Evolutionary conservation across 441 rosid genomes (phyloP).

Genomic region (Jatropha podagrica): DNA sequence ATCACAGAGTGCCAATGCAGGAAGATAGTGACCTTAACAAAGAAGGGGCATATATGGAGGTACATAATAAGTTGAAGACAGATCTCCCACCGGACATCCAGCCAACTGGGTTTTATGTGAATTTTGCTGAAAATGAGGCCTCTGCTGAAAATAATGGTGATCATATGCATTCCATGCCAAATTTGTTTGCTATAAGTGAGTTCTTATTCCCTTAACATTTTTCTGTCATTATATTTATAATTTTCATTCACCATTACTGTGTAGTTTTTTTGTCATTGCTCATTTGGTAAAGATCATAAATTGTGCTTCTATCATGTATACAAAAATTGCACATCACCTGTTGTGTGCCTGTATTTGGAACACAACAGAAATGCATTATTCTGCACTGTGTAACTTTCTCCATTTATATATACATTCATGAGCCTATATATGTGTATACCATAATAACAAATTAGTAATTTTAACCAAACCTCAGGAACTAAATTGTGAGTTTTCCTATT

Average conservation of each 20-base stretch:
- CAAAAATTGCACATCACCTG: slow-evolving; percentile 2
- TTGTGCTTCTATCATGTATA: not conserved
- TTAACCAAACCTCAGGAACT: no score
- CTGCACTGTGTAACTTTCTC: not conserved
- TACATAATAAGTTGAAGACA: slow-evolving; percentile 24
- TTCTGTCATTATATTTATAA: not conserved
- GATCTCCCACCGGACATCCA: slow-evolving; percentile 24
- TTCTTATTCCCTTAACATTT: slow-evolving; percentile 20
- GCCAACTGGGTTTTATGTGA: slow-evolving; percentile 35
- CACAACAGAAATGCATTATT: not conserved
- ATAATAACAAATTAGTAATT: not conserved
- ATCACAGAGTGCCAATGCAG: slow-evolving; percentile 29
- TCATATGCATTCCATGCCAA: slow-evolving; percentile 33
- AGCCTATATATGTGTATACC: not conserved
- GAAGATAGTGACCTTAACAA: slow-evolving; percentile 19
- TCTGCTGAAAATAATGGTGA: slow-evolving; percentile 33
- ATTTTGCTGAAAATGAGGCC: slow-evolving; percentile 52
- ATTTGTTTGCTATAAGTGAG: slow-evolving; percentile 57
- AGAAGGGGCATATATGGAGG: slow-evolving; percentile 32
- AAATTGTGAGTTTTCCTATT: not conserved
- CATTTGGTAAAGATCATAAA: not conserved
- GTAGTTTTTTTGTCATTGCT: not conserved
- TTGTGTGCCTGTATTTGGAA: not conserved
- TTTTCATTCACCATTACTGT: not conserved
- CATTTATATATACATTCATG: not conserved